phyloP scores from a whole-genome alignment of 176 grass and related monocot genomes.

The Melocanna baccifera region DNA sequence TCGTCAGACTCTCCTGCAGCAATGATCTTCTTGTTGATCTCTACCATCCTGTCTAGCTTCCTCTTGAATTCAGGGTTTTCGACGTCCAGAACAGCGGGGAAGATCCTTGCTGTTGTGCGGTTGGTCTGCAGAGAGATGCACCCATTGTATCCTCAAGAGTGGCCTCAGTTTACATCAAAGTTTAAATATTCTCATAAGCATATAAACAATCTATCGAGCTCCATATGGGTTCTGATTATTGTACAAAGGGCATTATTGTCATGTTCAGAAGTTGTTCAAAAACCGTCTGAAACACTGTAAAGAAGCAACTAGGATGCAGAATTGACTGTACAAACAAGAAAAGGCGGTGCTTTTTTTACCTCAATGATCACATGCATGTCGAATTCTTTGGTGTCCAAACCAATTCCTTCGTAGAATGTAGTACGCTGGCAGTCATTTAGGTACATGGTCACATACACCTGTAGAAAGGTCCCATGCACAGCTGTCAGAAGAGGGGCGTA shows the following conservation, averaged over 20 bases:
- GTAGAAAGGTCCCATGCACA: neutral
- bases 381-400: slow-evolving; percentile 90
- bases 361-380: slow-evolving; percentile 99
- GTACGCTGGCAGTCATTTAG: slow-evolving; percentile 93
- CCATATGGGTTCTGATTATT: neutral
- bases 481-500: neutral
- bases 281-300: neutral
- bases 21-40: slow-evolving; percentile 65
- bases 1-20: slow-evolving; percentile 45
- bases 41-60: slow-evolving; percentile 86
- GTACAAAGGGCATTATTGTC: neutral
- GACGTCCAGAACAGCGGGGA: slow-evolving; percentile 85
- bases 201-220: neutral
- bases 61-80: slow-evolving; percentile 99
- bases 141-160: neutral
- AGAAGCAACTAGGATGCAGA: neutral
- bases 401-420: slow-evolving; percentile 88
- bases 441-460: slow-evolving; percentile 99
- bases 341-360: slow-evolving; percentile 38
- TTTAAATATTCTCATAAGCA: neutral
- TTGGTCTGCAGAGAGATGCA: slow-evolving; percentile 67
- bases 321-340: neutral
- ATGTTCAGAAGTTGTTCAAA: neutral
- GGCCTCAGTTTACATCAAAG: neutral
- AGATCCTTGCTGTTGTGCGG: slow-evolving; percentile 86